Percentiles rank a stretch among this genome's conserved stretches.
Conservation (phyloP, 352 stramenopile species). For the Phytophthora pini region DNA sequence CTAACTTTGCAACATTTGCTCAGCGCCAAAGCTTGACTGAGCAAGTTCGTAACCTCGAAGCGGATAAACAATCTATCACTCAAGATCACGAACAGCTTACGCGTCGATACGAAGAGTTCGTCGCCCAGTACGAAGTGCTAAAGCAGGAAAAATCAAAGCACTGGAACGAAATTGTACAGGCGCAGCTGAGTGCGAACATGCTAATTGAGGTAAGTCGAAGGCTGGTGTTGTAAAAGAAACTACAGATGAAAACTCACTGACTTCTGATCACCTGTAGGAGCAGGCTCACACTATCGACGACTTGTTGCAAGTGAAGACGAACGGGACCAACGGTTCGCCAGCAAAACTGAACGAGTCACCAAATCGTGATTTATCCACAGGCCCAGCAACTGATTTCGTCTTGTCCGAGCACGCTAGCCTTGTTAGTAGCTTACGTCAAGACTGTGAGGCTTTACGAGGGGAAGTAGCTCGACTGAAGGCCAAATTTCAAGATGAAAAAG, state of each 20-base stretch:
- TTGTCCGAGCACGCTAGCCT: conserved; percentile 18
- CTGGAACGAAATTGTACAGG: conserved; percentile 75
- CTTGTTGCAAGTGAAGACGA: conserved; percentile 57
- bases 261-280: conserved; percentile 41
- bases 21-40: conserved; percentile 44
- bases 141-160: conserved; percentile 71
- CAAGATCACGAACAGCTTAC: conserved; percentile 50
- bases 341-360: conserved; percentile 27
- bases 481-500: conserved; percentile 32
- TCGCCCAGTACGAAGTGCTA: conserved; percentile 57
- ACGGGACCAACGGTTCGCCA: conserved; percentile 44
- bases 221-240: not conserved
- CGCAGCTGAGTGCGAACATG: conserved; percentile 75
- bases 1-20: conserved; percentile 8
- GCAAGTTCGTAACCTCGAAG: conserved; percentile 44
- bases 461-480: conserved; percentile 31
- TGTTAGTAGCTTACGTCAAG: conserved; percentile 25
- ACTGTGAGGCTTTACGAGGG: conserved; percentile 25
- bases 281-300: conserved; percentile 83
- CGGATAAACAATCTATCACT: conserved; percentile 44
- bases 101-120: conserved; percentile 50
- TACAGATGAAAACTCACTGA: conserved; percentile 1
- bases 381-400: not conserved
- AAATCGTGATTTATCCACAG: conserved; percentile 11
- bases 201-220: conserved; percentile 65